phyloP scores from a whole-genome alignment of 441 rosid species.

The Jatropha multifida region DNA sequence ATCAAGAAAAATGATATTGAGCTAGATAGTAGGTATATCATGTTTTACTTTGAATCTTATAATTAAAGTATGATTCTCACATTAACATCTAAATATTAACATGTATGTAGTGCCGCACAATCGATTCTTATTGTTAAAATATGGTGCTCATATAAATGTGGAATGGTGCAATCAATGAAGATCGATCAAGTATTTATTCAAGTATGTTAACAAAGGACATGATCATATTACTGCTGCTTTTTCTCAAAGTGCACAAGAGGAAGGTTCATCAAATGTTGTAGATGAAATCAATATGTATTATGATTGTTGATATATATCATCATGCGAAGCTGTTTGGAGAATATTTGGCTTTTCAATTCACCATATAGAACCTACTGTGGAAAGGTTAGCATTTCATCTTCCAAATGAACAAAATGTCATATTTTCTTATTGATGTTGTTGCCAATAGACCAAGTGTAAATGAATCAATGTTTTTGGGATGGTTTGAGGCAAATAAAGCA shows the following conservation, averaged over 20 bases:
- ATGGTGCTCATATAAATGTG: neutral
- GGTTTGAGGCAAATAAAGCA: neutral
- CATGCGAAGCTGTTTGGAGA: neutral
- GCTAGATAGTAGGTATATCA: too few relatives aligned
- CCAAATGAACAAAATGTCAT: neutral
- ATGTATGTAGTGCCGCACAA: neutral
- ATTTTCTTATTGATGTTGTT: neutral
- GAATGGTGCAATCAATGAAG: neutral
- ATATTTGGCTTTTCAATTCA: neutral
- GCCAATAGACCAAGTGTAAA: neutral
- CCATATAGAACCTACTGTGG: too few relatives aligned
- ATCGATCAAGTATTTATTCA: neutral
- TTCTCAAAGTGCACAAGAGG: neutral
- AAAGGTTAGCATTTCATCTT: neutral
- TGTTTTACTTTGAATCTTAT: too few relatives aligned
- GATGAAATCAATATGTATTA: neutral
- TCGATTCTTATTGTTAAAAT: neutral
- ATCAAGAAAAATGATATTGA: neutral
- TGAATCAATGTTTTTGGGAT: neutral
- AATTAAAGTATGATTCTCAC: too few relatives aligned
- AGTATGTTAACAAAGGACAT: neutral
- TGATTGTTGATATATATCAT: neutral
- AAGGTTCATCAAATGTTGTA: neutral
- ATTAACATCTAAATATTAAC: neutral
- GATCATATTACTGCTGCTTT: neutral